Conservation (phyloP, 371 early-diverging fungal species). For the Apophysomyces sp. region DNA sequence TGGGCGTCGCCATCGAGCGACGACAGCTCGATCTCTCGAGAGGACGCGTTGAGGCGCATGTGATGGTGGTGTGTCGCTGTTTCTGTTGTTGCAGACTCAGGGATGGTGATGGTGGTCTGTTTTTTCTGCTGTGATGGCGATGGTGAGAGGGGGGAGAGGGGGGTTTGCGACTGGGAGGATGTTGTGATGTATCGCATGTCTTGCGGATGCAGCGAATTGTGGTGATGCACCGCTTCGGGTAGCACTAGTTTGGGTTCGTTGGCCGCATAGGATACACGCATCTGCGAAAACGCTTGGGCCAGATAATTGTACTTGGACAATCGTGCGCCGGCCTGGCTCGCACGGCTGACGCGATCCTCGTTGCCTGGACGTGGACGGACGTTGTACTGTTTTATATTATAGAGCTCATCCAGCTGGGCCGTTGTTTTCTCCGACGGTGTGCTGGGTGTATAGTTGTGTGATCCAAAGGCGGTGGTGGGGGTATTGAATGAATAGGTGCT, state of each 20-base stretch:
- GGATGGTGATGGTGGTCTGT: neutral
- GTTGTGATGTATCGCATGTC: neutral
- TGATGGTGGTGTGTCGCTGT: neutral
- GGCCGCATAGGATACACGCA: constrained; percentile 22
- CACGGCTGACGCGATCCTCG: neutral
- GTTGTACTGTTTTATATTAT: constrained; percentile 22
- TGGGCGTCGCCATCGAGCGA: neutral
- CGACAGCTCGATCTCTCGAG: neutral
- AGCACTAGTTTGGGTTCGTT: neutral
- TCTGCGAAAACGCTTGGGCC: constrained; percentile 40
- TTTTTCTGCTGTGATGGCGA: neutral
- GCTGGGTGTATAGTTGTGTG: constrained; percentile 6
- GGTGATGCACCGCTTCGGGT: neutral
- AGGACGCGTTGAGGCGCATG: neutral
- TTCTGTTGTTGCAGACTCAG: no score
- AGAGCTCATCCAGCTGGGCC: constrained; percentile 12
- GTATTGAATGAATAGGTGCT: constrained; percentile 10
- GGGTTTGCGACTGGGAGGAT: neutral
- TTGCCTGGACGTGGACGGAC: neutral
- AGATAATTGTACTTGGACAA: constrained; percentile 43
- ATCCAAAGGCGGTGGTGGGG: constrained; percentile 9
- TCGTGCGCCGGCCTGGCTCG: constrained; percentile 20
- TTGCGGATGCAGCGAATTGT: neutral
- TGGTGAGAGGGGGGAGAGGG: constrained; percentile 3
- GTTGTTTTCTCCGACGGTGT: constrained; percentile 14